phyloP scores from a whole-genome alignment of 1,284 basidiomycete genomes.

The Puccinia coronata region DNA sequence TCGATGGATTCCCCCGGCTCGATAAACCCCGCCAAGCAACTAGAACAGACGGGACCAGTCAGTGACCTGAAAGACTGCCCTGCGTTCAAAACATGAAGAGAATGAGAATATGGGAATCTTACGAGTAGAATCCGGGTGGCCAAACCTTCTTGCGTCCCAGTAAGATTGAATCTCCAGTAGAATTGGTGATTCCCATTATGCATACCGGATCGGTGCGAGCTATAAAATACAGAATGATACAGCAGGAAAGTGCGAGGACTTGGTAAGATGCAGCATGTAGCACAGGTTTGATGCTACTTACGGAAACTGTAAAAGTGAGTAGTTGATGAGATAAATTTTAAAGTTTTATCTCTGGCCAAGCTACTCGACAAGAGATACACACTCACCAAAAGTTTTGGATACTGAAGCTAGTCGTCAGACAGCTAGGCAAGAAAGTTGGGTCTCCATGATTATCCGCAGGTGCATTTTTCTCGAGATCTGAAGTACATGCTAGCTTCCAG shows the following conservation, averaged over 20 bases:
- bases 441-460: constrained; percentile 67
- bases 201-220: constrained; percentile 65
- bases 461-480: constrained; percentile 65
- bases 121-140: constrained; percentile 55
- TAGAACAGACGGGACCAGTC: constrained; percentile 78
- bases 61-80: constrained; percentile 60
- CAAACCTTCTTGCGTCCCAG: constrained; percentile 77
- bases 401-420: constrained; percentile 14
- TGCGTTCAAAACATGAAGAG: constrained; percentile 49
- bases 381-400: constrained; percentile 46
- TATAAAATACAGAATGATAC: background rate
- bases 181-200: constrained; percentile 83
- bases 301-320: constrained; percentile 60
- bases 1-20: constrained; percentile 94
- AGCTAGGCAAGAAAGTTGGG: constrained; percentile 68
- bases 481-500: constrained; percentile 84
- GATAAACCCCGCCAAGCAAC: constrained; percentile 50
- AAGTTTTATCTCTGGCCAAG: background rate
- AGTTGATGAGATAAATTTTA: background rate
- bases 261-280: constrained; percentile 79
- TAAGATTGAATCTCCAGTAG: constrained; percentile 75
- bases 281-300: constrained; percentile 76
- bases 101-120: background rate
- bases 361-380: background rate
- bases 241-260: constrained; percentile 17